These are phyloP conservation scores for Phalaenopsis aphrodite DNA, from an alignment of 106 monocot genomes.

Conservation along the genomic window DNA sequence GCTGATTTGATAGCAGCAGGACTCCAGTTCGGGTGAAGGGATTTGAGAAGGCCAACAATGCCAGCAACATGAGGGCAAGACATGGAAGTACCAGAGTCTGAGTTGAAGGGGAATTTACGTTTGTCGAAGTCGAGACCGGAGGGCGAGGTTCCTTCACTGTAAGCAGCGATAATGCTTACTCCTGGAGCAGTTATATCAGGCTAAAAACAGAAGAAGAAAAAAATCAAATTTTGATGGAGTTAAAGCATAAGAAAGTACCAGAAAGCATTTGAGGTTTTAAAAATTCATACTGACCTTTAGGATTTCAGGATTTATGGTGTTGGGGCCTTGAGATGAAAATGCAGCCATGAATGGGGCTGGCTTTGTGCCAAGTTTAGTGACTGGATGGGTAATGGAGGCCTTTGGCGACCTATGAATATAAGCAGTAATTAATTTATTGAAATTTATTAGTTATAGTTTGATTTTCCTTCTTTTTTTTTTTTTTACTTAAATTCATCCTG, in stretches of 20 bases:
- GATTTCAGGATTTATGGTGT: constrained; percentile 33
- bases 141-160: neutral
- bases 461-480: no score
- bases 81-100: constrained; percentile 73
- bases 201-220: neutral
- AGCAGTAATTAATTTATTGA: no score
- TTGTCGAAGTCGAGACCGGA: constrained; percentile 16
- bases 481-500: no score
- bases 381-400: constrained; percentile 32
- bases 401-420: constrained; percentile 15
- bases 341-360: constrained; percentile 61
- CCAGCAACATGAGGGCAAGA: constrained; percentile 80
- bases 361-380: constrained; percentile 27
- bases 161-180: constrained; percentile 25
- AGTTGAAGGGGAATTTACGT: constrained; percentile 39
- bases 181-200: constrained; percentile 32
- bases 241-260: neutral
- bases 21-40: constrained; percentile 57
- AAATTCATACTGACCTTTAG: constrained; percentile 18
- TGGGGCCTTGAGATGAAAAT: constrained; percentile 61
- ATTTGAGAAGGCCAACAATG: constrained; percentile 54
- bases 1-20: constrained; percentile 72
- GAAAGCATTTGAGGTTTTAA: neutral
- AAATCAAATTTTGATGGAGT: no score
- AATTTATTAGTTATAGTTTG: no score